A percentile compares a stretch with the other conserved stretches of the same genome.
phyloP scores from a whole-genome alignment of 148 eudicot species.

The Dysphania ambrosioides region DNA sequence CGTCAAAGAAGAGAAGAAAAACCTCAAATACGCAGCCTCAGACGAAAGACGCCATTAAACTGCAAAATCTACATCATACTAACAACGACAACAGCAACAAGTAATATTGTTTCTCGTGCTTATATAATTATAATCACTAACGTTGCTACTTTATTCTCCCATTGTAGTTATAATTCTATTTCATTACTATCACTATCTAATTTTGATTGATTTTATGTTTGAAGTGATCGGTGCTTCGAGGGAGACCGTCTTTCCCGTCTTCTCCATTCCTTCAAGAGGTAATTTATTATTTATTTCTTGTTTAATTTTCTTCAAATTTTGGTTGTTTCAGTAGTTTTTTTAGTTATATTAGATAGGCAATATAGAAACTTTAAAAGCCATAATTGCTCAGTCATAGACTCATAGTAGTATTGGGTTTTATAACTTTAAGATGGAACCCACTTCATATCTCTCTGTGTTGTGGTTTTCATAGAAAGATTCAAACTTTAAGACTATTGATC shows the following conservation, averaged over 20 bases:
- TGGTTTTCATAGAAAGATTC: too few relatives aligned
- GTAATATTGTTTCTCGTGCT: background rate
- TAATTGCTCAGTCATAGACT: too few relatives aligned
- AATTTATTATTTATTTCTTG: background rate
- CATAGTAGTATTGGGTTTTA: too few relatives aligned
- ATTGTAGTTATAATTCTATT: too few relatives aligned
- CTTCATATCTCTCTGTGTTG: too few relatives aligned
- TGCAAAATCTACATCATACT: slow-evolving; percentile 12
- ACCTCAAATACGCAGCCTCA: slow-evolving; percentile 2
- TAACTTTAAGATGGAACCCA: too few relatives aligned
- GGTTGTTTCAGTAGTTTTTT: background rate
- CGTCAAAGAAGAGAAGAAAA: slow-evolving; percentile 22
- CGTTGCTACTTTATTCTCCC: background rate
- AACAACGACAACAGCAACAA: background rate
- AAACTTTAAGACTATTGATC: too few relatives aligned
- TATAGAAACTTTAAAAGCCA: background rate
- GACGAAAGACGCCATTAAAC: background rate
- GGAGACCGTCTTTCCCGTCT: slow-evolving; percentile 21
- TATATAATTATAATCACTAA: background rate
- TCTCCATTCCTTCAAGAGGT: slow-evolving; percentile 27
- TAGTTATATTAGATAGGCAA: too few relatives aligned
- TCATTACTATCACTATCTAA: background rate
- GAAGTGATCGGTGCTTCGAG: slow-evolving; percentile 15
- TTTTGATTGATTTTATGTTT: background rate
- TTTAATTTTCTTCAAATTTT: background rate